Base-by-base conservation (phyloP, 228 moss, liverwort and hornwort species). In the Sphagnum magellanicum region DNA sequence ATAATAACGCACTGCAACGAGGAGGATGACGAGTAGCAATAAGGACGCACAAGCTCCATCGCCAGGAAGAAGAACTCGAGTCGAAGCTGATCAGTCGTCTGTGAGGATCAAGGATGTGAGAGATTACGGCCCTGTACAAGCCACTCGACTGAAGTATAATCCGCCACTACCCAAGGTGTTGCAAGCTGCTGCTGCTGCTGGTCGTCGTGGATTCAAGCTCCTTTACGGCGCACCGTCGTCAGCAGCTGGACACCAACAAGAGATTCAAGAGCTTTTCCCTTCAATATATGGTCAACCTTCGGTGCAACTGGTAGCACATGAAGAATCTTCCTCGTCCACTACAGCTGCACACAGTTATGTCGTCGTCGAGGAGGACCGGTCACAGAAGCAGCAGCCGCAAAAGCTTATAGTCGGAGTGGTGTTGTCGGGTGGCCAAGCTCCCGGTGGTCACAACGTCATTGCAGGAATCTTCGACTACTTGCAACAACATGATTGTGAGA, bases 381-480 rank as follows among this genome's bases (percentile, higher is more conserved):
- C 16, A 51, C 74, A 3, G 77, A 76, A 52, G 75, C 70, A 17
- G 61, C 32, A 5, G 79, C 75, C 47, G 72, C 80, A 74, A 55
- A 78, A 70, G 62, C 77, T 95, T 16, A 92, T 81, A 70, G 64
- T 95, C 6, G 95, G 92, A 69, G 92, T 95, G 50, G 95, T 92
- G 5, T 61, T 95, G 46, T 95, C 74, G 69, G 95, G 89, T 51
- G 89, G 89, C 5, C 89, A 89, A 70, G 89, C 89, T 13, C 86
- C 89, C 51, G 86, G 89, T 61, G 89, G 89, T 47, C 89, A 89
- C 64, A 89, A 79, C 78, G 95, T 95, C 50, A 95, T 95, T 15
- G 89, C 95, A 11, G 95, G 95, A 13, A 74, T 88, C 59, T 95
- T 79, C 50, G 95, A 95, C 77, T 95, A 90, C 65, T 79, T 95